phyloP scores from a whole-genome alignment of 805 yeast genomes.

The Candida boidinii region DNA sequence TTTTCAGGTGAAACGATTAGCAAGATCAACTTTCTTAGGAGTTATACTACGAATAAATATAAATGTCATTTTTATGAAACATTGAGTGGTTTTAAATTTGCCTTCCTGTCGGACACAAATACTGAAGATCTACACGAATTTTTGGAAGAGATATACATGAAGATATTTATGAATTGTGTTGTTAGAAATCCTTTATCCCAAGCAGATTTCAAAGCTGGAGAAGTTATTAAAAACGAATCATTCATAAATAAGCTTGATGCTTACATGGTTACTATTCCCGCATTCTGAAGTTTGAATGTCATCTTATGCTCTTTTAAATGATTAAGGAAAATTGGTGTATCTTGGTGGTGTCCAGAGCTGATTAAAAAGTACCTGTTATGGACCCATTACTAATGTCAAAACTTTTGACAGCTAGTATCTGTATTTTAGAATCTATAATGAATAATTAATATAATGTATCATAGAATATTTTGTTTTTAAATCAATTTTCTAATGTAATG shows the following conservation, averaged over 20 bases:
- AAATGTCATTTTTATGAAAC: slow-evolving; percentile 77
- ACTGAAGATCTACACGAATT: slow-evolving; percentile 47
- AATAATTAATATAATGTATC: no score
- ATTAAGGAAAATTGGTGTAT: background rate
- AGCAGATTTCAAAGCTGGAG: slow-evolving; percentile 46
- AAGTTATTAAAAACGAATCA: slow-evolving; percentile 44
- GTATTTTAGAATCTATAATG: no score
- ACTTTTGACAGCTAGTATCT: no score
- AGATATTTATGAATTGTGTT: slow-evolving; percentile 49
- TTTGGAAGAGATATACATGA: slow-evolving; percentile 50
- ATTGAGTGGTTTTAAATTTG: slow-evolving; percentile 68
- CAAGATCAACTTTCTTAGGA: slow-evolving; percentile 27
- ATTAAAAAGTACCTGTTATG: no score
- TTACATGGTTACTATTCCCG: slow-evolving; percentile 22
- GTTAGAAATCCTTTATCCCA: slow-evolving; percentile 54
- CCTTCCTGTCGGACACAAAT: slow-evolving; percentile 58
- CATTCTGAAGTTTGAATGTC: no score
- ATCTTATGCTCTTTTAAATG: no score
- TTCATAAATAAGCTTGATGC: slow-evolving; percentile 52
- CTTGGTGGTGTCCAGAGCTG: no score
- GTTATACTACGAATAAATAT: slow-evolving; percentile 67
- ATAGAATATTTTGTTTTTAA: no score
- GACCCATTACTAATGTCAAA: no score
- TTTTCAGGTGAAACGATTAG: slow-evolving; percentile 1
- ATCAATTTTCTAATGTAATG: no score